These are phyloP conservation scores for Alternaria triticimaculans DNA, from an alignment of 2,329 filamentous ascomycete species.

Conservation along the genomic window DNA sequence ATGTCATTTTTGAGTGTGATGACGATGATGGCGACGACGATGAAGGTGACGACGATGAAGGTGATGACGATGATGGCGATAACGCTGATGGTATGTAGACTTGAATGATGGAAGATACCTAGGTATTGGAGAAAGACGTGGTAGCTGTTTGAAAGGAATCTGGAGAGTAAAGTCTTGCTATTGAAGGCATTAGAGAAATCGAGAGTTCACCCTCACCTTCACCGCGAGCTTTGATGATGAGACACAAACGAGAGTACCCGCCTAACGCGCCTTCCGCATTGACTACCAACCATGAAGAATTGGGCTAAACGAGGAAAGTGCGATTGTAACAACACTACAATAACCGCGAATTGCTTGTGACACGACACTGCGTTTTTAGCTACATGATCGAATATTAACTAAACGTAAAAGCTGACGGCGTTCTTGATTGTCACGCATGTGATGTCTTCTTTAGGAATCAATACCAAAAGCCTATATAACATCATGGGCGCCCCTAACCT, in stretches of 20 bases:
- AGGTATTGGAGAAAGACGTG: background rate
- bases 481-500: background rate
- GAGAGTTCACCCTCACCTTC: background rate
- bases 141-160: background rate
- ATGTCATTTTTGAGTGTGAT: background rate
- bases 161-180: background rate
- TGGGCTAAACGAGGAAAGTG: background rate
- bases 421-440: background rate
- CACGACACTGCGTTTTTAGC: background rate
- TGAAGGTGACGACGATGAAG: too few species aligned
- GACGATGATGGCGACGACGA: background rate
- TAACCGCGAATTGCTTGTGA: background rate
- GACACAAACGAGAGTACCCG: background rate
- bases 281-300: background rate
- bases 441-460: background rate
- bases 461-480: background rate
- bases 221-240: background rate
- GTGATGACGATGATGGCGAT: background rate
- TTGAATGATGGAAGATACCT: background rate
- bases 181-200: too few species aligned
- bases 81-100: background rate
- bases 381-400: background rate
- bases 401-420: background rate
- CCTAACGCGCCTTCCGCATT: background rate
- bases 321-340: background rate